Conservation (phyloP, 2,329 filamentous ascomycete genomes). For the Talaromyces amestolkiae region DNA sequence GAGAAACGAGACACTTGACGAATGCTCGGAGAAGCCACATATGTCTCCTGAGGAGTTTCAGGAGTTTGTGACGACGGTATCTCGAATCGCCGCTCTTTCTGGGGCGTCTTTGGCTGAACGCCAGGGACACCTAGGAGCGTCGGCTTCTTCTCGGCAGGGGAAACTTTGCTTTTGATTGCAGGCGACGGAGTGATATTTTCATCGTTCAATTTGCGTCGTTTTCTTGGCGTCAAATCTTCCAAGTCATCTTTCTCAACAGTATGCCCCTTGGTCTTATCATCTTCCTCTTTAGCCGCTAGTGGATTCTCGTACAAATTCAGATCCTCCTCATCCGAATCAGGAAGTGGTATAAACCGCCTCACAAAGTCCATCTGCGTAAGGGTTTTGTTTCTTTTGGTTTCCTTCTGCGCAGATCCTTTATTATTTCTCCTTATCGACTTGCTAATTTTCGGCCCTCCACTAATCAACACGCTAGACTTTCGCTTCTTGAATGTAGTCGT, state of each 20-base stretch:
- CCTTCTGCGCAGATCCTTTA: not conserved
- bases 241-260: not conserved
- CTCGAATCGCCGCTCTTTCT: constrained; percentile 32
- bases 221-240: constrained; percentile 18
- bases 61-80: constrained; percentile 46
- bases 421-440: constrained; percentile 27
- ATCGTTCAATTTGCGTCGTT: constrained; percentile 26
- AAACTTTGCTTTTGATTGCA: not conserved
- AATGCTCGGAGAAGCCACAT: constrained; percentile 39
- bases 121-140: not conserved
- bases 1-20: constrained; percentile 30
- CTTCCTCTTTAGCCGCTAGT: not conserved
- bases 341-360: constrained; percentile 34
- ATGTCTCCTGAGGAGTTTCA: constrained; percentile 39
- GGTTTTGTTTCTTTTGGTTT: constrained; percentile 35
- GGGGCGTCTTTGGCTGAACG: constrained; percentile 32
- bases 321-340: constrained; percentile 32
- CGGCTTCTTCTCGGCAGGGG: constrained; percentile 5
- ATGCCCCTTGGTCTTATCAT: not conserved
- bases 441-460: constrained; percentile 21
- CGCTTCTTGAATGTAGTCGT: constrained; percentile 13
- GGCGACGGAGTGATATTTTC: not conserved
- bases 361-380: constrained; percentile 46
- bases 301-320: constrained; percentile 4
- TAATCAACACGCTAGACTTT: constrained; percentile 1